These are phyloP conservation scores for Quercus rubra DNA, from an alignment of 306 rosid genomes.

Conservation along the genomic window DNA sequence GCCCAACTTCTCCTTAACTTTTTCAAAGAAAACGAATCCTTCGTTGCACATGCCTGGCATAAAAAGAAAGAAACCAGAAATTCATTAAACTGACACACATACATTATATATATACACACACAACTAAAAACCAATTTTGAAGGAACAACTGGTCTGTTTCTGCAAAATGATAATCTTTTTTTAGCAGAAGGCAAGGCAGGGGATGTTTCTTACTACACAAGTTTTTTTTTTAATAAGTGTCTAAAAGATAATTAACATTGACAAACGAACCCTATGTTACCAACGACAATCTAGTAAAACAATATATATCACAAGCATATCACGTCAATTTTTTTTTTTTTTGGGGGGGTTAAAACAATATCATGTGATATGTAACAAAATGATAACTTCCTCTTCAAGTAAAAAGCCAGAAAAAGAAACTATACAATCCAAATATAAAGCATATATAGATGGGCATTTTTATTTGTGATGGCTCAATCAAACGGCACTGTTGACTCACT, in stretches of 20 bases:
- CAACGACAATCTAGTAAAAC: not conserved
- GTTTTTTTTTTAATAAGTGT: not conserved
- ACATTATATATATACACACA: not conserved
- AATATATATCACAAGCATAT: not conserved
- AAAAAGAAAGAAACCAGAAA: constrained; percentile 23
- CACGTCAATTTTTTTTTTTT: not conserved
- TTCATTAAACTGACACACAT: not conserved
- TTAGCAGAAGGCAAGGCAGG: not conserved
- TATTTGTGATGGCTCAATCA: constrained; percentile 8
- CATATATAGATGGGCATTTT: not conserved
- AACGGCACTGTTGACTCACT: constrained; percentile 42
- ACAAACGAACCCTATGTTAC: not conserved
- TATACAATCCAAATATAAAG: constrained; percentile 8
- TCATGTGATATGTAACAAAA: constrained; percentile 16
- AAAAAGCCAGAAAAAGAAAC: not conserved
- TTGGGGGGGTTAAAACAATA: not conserved
- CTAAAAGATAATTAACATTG: not conserved
- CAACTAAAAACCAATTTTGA: not conserved
- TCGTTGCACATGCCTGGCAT: constrained; percentile 75
- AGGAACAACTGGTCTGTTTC: not conserved
- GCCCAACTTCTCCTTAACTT: constrained; percentile 82
- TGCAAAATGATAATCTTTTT: not conserved
- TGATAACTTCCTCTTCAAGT: not conserved
- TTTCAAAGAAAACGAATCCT: constrained; percentile 80
- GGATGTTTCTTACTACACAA: not conserved